These are phyloP conservation scores for Adiantum capillusveneris DNA, from an alignment of 75 land plant species.

Conservation along the genomic window DNA sequence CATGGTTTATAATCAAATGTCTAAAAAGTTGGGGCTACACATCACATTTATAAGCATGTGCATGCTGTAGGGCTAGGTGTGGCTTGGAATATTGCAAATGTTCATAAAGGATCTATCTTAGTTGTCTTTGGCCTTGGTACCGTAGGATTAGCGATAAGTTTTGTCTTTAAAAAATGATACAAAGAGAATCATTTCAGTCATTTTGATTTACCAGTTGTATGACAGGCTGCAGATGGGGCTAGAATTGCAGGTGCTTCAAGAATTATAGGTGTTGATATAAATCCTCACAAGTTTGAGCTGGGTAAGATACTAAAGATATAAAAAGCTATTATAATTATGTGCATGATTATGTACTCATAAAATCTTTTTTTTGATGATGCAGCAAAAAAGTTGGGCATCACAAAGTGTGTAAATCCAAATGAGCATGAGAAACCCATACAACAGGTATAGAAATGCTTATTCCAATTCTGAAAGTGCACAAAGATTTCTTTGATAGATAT, in stretches of 20 bases:
- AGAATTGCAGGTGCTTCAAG: slow-evolving; percentile 64
- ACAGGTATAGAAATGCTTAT: slow-evolving; percentile 33
- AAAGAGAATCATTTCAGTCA: no score
- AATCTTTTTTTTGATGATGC: background rate
- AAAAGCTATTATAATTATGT: no score
- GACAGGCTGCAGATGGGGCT: slow-evolving; percentile 85
- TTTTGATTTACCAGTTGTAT: no score
- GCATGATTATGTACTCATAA: no score
- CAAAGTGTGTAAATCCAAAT: slow-evolving; percentile 49
- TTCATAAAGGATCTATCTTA: slow-evolving; percentile 68
- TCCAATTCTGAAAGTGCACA: no score
- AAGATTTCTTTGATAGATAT: no score
- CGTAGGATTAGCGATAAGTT: slow-evolving; percentile 81
- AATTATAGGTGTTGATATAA: slow-evolving; percentile 84
- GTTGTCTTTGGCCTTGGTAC: slow-evolving; percentile 93
- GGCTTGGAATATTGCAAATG: slow-evolving; percentile 86
- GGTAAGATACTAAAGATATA: slow-evolving; percentile 23
- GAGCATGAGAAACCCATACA: slow-evolving; percentile 39
- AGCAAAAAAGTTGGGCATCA: slow-evolving; percentile 46
- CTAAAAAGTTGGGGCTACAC: no score
- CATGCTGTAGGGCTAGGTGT: slow-evolving; percentile 32
- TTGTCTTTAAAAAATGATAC: no score
- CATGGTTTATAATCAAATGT: no score
- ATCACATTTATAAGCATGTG: no score
- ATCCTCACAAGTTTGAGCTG: slow-evolving; percentile 51